These are phyloP conservation scores for Pleurotus platypus DNA, from an alignment of 768 basidiomycete species.

Conservation along the genomic window DNA sequence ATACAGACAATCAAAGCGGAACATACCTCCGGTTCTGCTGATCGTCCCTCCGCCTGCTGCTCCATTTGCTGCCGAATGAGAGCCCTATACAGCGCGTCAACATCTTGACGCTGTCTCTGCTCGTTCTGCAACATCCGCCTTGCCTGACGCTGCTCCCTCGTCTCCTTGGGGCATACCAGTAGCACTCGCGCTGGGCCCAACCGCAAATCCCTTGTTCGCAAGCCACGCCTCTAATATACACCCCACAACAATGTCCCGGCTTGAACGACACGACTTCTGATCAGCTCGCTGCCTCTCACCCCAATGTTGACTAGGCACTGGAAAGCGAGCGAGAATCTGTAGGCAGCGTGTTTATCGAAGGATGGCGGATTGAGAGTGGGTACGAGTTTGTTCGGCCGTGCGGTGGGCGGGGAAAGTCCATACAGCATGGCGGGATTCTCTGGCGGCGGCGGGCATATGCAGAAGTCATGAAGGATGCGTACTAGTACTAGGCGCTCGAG, in stretches of 20 bases:
- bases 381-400: slow-evolving; percentile 48
- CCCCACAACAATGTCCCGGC: slow-evolving; percentile 93
- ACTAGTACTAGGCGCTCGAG: slow-evolving; percentile 96
- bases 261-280: slow-evolving; percentile 89
- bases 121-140: slow-evolving; percentile 53
- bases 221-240: slow-evolving; percentile 94
- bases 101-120: slow-evolving; percentile 55
- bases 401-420: slow-evolving; percentile 66
- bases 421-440: slow-evolving; percentile 76
- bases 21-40: too few species aligned
- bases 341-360: slow-evolving; percentile 82
- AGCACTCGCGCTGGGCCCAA: slow-evolving; percentile 76
- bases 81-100: slow-evolving; percentile 52
- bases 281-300: slow-evolving; percentile 89
- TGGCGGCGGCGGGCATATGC: slow-evolving; percentile 76
- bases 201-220: slow-evolving; percentile 81
- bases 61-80: slow-evolving; percentile 46
- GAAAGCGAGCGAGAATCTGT: slow-evolving; percentile 87
- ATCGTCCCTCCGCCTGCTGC: not conserved
- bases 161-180: slow-evolving; percentile 73
- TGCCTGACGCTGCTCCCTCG: slow-evolving; percentile 67
- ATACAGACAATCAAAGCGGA: slow-evolving; percentile 3
- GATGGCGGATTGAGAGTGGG: slow-evolving; percentile 65
- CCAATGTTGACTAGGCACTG: slow-evolving; percentile 99
- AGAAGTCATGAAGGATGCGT: slow-evolving; percentile 86